Evolutionary conservation across 1,284 basidiomycete genomes (phyloP).

Genomic region (Puccinia hordei): DNA sequence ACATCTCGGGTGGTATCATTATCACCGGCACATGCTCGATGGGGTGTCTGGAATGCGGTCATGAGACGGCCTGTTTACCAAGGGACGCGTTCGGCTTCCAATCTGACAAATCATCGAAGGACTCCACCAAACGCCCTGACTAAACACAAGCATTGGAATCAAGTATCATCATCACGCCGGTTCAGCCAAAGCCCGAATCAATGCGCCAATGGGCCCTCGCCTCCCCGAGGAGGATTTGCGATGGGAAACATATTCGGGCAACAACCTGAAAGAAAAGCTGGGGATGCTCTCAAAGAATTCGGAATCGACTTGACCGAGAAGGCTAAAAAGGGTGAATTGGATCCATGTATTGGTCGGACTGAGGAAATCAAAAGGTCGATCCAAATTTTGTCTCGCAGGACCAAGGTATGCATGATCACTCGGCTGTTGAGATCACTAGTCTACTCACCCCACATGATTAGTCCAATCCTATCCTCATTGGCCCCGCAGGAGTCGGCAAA

Average conservation of each 20-base stretch:
- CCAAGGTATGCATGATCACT: slow-evolving; percentile 12
- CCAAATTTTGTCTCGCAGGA: slow-evolving; percentile 65
- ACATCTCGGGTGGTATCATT: not conserved
- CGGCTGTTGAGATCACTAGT: not conserved
- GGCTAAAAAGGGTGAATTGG: slow-evolving; percentile 79
- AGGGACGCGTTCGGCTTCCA: not conserved
- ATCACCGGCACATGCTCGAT: not conserved
- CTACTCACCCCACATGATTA: slow-evolving; percentile 62
- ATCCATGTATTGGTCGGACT: slow-evolving; percentile 77
- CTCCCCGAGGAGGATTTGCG: slow-evolving; percentile 53
- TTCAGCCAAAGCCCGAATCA: slow-evolving; percentile 6
- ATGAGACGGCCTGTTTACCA: not conserved
- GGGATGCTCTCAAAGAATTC: slow-evolving; percentile 61
- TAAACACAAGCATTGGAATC: not conserved
- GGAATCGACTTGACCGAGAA: slow-evolving; percentile 81
- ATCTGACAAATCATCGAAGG: not conserved
- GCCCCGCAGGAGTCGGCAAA: slow-evolving; percentile 59
- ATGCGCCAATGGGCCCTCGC: slow-evolving; percentile 6
- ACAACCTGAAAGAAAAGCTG: slow-evolving; percentile 53
- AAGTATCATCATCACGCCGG: not conserved
- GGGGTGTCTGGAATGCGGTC: not conserved
- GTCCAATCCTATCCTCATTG: slow-evolving; percentile 75
- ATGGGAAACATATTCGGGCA: slow-evolving; percentile 58
- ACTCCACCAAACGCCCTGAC: not conserved
- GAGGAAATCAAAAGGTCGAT: slow-evolving; percentile 84